Base-by-base conservation (phyloP, 495 filamentous ascomycete species). In the Apodospora peruviana region DNA sequence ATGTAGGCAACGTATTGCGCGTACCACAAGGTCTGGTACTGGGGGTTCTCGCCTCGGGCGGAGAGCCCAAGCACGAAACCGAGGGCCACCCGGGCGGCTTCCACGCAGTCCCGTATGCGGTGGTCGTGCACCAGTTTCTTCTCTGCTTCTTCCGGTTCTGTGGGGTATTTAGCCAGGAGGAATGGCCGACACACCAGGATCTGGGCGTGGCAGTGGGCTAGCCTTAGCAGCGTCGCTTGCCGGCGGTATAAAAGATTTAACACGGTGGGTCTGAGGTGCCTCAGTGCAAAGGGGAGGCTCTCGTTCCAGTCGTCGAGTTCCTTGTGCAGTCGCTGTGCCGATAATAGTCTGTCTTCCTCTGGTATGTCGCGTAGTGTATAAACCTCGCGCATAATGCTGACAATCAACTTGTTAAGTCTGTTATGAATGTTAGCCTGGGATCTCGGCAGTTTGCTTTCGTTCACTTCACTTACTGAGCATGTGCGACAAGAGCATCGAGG, bases 161-260 rank as follows among this genome's bases (percentile, higher is more conserved):
- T 10, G 19, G 59, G 51, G 19, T 64, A 62, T 16, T 48, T 25
- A 1, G 40, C 17, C 10, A 25, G 57, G 21, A 83, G 65, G 22
- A 80, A 77, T 35, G 75, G 77, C n/a, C 80, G 71, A n/a, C 69
- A 75, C 8, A 74, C 62, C 25, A 82, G 71, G 27, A 83, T 81
- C 45, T 73, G 67, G 3, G 76, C 75, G 47, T 82, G 77, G 4
- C 64, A 67, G 49, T 77, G 73, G 11, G 78, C 71, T 18, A 82
- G 59, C 42, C 69, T 68, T 11, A 83, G 61, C n/a, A 80, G 70
- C 34, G 70, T 71, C 23, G 70, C 73, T 57, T 83, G 79, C 16
- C 77, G 61, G 21, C 73, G 73, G 24, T 78, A 75, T n/a, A 76
- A 63, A 20, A 68, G 70, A 19, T 78, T 75, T 10, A 82, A 58